Conservation (phyloP, 768 basidiomycete genomes). For the Rhodotorula diobovata region DNA sequence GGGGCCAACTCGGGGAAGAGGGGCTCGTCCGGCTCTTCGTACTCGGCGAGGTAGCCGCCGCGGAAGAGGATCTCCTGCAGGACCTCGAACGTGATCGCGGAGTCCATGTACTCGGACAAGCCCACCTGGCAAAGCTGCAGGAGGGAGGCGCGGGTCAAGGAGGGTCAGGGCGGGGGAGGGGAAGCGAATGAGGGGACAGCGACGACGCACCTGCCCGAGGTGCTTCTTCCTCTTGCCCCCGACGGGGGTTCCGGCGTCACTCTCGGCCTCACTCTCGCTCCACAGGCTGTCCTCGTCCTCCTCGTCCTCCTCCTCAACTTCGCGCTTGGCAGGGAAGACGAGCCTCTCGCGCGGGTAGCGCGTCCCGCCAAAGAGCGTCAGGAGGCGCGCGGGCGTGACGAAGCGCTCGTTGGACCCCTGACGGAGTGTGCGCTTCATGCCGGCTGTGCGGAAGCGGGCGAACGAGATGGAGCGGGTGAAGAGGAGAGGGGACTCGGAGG, state of each 20-base stretch:
- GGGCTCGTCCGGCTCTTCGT: conserved; percentile 35
- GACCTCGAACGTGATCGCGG: conserved; percentile 72
- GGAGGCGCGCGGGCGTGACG: conserved; percentile 80
- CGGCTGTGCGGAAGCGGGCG: conserved; percentile 94
- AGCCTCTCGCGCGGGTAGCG: conserved; percentile 32
- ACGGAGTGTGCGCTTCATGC: conserved; percentile 85
- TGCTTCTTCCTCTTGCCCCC: conserved; percentile 52
- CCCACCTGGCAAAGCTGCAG: conserved; percentile 77
- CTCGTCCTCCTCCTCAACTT: conserved; percentile 37
- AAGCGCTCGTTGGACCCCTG: conserved; percentile 85
- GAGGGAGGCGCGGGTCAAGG: conserved; percentile 56
- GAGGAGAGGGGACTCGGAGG: conserved; percentile 40
- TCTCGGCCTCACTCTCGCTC: conserved; percentile 17
- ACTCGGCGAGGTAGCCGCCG: conserved; percentile 51
- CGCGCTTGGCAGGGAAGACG: not conserved
- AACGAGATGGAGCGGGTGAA: conserved; percentile 86
- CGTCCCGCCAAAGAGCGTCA: conserved; percentile 39
- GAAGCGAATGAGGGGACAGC: too few relatives aligned
- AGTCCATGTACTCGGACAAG: conserved; percentile 98
- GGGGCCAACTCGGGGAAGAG: conserved; percentile 13
- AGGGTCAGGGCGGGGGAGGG: not conserved
- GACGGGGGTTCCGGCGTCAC: conserved; percentile 4
- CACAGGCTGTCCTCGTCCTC: conserved; percentile 42
- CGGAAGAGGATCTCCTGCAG: conserved; percentile 86
- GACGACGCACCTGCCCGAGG: conserved; percentile 2